Evolutionary conservation across 2,329 filamentous ascomycete species (phyloP), one percentile per base, ranked within the genome.

Genomic region (Onygena corvina): DNA sequence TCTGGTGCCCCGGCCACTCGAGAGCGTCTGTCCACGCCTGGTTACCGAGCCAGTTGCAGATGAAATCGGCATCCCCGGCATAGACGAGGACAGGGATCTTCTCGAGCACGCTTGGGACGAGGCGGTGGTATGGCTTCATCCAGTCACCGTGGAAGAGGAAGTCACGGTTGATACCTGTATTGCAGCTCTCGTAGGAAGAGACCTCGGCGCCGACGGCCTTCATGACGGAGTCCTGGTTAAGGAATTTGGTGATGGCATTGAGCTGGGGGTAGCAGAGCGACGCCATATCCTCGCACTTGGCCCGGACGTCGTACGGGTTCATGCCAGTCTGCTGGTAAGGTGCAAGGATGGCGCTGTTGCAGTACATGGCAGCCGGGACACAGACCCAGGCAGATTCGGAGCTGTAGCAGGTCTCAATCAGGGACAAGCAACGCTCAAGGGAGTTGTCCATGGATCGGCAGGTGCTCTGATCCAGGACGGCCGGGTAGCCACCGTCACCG

Each of bases 11-110:
- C 5, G 46, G 46, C 52, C 52, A 53, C 4, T 47, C 33, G 12
- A 53, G 68, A 50, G 84, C 82, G 9, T 94, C 84, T 51, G 86
- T 83, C 92, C 92, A 98, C 52, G 86, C 90, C 69, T 86, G 82
- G 79, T 96, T 98, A 59, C 92, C 92, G 56, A 98, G 85, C 89
- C 90, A 95, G 80, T 96, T 95, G 83, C 87, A 80, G 68, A 93
- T 93, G 71, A 82, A 90, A 69, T 92, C 86, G 49, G 85, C 84
- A 61, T 90, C 85, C 62, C 86, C 86, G 52, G 86, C 92, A 62
- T 98, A 98, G 74, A 98, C 83, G 53, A 96, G 77, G 50, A 96
- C 86, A 25, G 90, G 90, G 53, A 98, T 92, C 75, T 96, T 71
- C 71, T 92, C 80, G 53, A 98, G 79, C 48, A 98, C 73, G 49